Evolutionary conservation across 345 rosid species (phyloP).

Genomic region (Pugionium cornutum): DNA sequence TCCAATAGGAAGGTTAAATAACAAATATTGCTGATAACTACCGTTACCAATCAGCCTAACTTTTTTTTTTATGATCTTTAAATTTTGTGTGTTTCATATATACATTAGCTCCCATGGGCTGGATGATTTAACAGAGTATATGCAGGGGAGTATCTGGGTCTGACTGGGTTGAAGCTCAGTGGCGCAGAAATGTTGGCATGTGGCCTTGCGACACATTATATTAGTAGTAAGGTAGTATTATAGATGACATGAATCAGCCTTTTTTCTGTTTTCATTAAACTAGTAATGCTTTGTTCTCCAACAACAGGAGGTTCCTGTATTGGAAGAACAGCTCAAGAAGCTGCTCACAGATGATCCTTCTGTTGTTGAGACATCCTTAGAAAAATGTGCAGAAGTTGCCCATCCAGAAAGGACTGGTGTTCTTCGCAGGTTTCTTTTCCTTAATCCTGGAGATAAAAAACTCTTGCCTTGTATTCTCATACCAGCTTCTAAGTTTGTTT

Average conservation of each 20-base stretch:
- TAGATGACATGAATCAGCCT: conserved; percentile 3
- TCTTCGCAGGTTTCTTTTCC: conserved; percentile 60
- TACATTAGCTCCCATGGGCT: conserved; percentile 3
- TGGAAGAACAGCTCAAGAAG: conserved; percentile 70
- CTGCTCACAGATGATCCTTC: conserved; percentile 88
- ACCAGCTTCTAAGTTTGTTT: conserved; percentile 18
- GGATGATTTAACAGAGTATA: conserved; percentile 24
- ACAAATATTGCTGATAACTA: background rate
- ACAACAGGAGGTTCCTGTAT: conserved; percentile 57
- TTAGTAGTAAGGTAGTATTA: conserved; percentile 55
- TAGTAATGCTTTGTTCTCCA: conserved; percentile 17
- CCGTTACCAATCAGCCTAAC: background rate
- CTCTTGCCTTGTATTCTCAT: conserved; percentile 15
- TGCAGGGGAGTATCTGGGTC: conserved; percentile 89
- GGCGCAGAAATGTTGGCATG: conserved; percentile 92
- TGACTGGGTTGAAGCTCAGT: conserved; percentile 79
- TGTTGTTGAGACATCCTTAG: conserved; percentile 65
- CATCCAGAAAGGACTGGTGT: conserved; percentile 70
- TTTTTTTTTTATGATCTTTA: background rate
- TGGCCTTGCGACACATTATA: conserved; percentile 86
- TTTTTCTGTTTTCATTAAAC: conserved; percentile 19
- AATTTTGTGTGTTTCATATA: conserved; percentile 7
- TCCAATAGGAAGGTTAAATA: conserved; percentile 3
- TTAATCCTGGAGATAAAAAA: conserved; percentile 8
- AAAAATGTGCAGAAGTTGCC: conserved; percentile 60